These are phyloP conservation scores for Fusarium sp. DNA, from an alignment of 2,329 filamentous ascomycete genomes.

Conservation along the genomic window DNA sequence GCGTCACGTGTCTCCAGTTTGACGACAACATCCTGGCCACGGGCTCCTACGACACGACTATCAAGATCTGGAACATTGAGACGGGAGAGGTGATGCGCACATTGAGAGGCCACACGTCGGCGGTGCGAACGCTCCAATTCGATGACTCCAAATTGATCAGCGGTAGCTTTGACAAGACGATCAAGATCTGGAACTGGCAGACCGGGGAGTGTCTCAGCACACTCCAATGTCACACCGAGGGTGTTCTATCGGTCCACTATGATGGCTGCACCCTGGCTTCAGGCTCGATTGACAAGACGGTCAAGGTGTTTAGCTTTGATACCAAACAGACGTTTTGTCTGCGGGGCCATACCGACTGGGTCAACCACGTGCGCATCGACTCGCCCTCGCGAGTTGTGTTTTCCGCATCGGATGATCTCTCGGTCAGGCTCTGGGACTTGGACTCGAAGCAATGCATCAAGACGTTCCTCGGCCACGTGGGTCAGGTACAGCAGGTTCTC, in stretches of 20 bases:
- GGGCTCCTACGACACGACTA: constrained; percentile 93
- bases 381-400: constrained; percentile 85
- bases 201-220: constrained; percentile 89
- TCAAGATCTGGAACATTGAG: constrained; percentile 96
- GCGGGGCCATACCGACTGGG: constrained; percentile 91
- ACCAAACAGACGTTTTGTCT: constrained; percentile 84
- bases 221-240: constrained; percentile 81
- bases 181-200: constrained; percentile 97
- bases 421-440: constrained; percentile 91
- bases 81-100: constrained; percentile 89
- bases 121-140: constrained; percentile 91
- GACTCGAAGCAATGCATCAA: constrained; percentile 84
- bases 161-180: constrained; percentile 86
- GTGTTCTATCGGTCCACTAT: constrained; percentile 90
- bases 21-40: constrained; percentile 93
- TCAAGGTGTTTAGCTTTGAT: constrained; percentile 93
- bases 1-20: constrained; percentile 68
- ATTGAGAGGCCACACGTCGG: constrained; percentile 82
- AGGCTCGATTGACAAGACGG: constrained; percentile 87
- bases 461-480: constrained; percentile 88
- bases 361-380: constrained; percentile 95
- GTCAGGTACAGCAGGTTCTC: constrained; percentile 92
- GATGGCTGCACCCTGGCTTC: constrained; percentile 87
- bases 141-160: constrained; percentile 92
- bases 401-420: constrained; percentile 93